Base-by-base conservation (phyloP, 805 yeast species). In the Cyberlindnera subsufficiens region DNA sequence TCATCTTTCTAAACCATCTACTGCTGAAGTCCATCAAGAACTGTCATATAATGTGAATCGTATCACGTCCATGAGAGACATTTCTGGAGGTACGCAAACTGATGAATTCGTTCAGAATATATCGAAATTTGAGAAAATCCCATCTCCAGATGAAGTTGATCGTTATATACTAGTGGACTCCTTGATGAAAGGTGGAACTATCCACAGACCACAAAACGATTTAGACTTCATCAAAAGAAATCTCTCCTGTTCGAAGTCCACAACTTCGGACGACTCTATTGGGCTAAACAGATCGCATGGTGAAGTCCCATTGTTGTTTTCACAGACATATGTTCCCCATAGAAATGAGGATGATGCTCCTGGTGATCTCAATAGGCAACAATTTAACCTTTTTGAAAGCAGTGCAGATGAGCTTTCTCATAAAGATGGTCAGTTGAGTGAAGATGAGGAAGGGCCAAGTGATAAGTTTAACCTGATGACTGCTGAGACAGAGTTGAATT, bases 191-290 rank as follows among this genome's bases (percentile, higher is more conserved):
- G n/a, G 35, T 18, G 35, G 25, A 29, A 19, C 30, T 6, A 30
- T 17, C 9, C 15, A 33, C 5, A 32, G 38, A 17, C 20, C 48
- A 10, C 41, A 42, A 15, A 17, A 16, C 7, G 52, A 48, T 20
- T 17, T 53, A 8, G 44, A 42, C 11, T 3, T 40, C 1, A 42
- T 46, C 31, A 51, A 47, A 20, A 15, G 19, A 2, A 27, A 32
- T 10, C 45, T 53, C 13, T 41, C 53, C 7, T 44, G 50, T 25
- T 38, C 46, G 5, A 51, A 37, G 38, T 45, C 55, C 3, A 29
- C 43, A 1, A 44, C 39, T 3, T 42, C 56, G 3, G 29, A 20
- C 33, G 40, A 46, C 1, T 49, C 45, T 34, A 34, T 25, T 6
- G 39, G 25, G 7, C 35, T 17, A 3, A 36, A 4, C 14, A 11